These are phyloP conservation scores for Cyberlindnera subsufficiens DNA, from an alignment of 805 yeast species.

Conservation along the genomic window DNA sequence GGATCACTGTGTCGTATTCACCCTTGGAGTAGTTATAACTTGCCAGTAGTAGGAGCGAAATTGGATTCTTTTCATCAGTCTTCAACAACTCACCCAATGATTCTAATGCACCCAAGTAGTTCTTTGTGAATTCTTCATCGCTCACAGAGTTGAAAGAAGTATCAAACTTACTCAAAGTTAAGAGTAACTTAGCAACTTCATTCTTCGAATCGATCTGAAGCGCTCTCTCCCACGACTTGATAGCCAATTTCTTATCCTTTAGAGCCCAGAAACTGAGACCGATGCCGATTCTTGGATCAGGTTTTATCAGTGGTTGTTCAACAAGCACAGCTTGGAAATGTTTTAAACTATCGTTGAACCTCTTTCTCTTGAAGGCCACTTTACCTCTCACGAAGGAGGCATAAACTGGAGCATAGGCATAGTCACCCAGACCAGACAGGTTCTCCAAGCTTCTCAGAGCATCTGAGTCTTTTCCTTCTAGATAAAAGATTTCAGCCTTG, in stretches of 20 bases:
- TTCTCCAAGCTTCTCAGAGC: conserved; percentile 48
- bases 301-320: conserved; percentile 69
- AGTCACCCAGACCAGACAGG: conserved; percentile 14
- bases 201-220: conserved; percentile 51
- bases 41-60: conserved; percentile 60
- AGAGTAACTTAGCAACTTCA: conserved; percentile 55
- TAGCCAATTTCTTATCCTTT: conserved; percentile 72
- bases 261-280: conserved; percentile 93
- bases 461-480: conserved; percentile 58
- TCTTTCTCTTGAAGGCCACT: conserved; percentile 62
- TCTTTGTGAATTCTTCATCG: conserved; percentile 50
- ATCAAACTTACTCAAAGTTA: conserved; percentile 66
- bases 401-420: conserved; percentile 54
- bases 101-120: conserved; percentile 54
- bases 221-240: conserved; percentile 77
- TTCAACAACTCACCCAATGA: conserved; percentile 30
- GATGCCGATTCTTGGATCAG: conserved; percentile 92
- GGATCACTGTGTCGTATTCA: conserved; percentile 52
- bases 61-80: conserved; percentile 45
- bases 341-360: conserved; percentile 68
- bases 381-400: conserved; percentile 86
- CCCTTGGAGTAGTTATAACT: conserved; percentile 67
- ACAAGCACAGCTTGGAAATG: conserved; percentile 78
- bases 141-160: conserved; percentile 50
- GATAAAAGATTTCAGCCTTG: conserved; percentile 57